phyloP scores from a whole-genome alignment of 2,329 filamentous ascomycete species.

The Monosporascus sp. region DNA sequence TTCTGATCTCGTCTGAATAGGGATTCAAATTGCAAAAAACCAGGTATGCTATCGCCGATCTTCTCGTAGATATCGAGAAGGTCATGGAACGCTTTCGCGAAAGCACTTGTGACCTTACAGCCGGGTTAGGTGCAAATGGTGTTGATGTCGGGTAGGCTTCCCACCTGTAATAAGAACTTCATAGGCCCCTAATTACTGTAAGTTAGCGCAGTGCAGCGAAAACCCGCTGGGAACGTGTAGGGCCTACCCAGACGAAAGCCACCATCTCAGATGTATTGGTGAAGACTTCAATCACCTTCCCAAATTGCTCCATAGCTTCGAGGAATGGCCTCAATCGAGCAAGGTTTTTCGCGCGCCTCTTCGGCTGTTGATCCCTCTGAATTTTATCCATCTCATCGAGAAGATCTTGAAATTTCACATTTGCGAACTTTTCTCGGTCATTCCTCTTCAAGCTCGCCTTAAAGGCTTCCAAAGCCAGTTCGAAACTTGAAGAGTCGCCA shows the following conservation, averaged over 20 bases:
- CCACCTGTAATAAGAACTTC: slow-evolving; percentile 13
- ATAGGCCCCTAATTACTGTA: slow-evolving; percentile 6
- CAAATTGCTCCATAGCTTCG: slow-evolving; percentile 18
- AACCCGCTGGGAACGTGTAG: neutral
- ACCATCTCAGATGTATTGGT: slow-evolving; percentile 11
- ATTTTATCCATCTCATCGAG: slow-evolving; percentile 4
- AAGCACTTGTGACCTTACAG: neutral
- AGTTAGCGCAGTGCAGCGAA: neutral
- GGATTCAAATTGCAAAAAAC: slow-evolving; percentile 12
- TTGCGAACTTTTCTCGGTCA: neutral
- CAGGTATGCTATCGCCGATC: slow-evolving; percentile 17
- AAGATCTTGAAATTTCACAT: neutral
- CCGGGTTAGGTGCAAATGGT: neutral
- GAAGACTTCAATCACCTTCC: slow-evolving; percentile 17
- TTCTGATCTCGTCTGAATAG: slow-evolving; percentile 11
- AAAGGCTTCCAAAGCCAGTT: neutral
- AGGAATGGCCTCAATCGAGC: slow-evolving; percentile 17
- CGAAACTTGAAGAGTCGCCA: neutral
- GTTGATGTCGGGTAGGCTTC: neutral
- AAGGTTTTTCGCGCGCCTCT: slow-evolving; percentile 12
- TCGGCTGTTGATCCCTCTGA: slow-evolving; percentile 9
- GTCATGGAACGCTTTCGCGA: slow-evolving; percentile 8
- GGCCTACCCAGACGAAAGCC: slow-evolving; percentile 20
- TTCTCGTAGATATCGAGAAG: slow-evolving; percentile 6
- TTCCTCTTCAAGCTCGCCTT: neutral